phyloP scores from a whole-genome alignment of 1,284 basidiomycete species.

The Ceraceosorus bombacis region DNA sequence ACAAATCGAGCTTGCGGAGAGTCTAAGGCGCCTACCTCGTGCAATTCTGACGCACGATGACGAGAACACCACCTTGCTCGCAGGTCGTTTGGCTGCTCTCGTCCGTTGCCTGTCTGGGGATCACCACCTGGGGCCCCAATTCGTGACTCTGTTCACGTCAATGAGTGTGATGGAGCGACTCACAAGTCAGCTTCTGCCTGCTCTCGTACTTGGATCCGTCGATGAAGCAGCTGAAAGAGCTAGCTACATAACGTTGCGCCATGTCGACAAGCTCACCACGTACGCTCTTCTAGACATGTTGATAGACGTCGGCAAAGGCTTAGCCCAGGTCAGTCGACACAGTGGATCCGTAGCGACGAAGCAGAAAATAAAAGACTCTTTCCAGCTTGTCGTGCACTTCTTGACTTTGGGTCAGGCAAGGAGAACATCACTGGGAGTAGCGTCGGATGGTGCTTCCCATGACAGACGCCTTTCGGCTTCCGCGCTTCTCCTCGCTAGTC shows the following conservation, averaged over 20 bases:
- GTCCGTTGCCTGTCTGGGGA: neutral
- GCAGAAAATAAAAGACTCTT: no score
- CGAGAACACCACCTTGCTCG: neutral
- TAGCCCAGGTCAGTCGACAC: no score
- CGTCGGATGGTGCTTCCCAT: no score
- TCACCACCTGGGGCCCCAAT: neutral
- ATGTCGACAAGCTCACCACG: neutral
- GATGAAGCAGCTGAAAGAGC: neutral
- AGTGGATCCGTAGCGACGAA: no score
- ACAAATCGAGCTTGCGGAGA: neutral
- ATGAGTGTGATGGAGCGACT: neutral
- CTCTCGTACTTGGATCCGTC: neutral
- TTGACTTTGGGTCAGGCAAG: no score
- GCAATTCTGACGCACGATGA: neutral
- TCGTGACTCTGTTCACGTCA: neutral
- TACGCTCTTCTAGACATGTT: neutral
- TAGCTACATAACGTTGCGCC: neutral
- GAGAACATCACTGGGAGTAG: no score
- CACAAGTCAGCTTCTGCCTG: neutral
- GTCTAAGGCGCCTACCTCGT: neutral
- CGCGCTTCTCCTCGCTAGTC: constrained; percentile 21
- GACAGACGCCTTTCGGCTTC: neutral
- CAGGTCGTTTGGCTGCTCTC: neutral
- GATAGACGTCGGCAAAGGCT: neutral
- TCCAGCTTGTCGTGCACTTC: no score